Percentiles rank a stretch among this genome's conserved stretches.
Evolutionary conservation across 257 asterid species (phyloP).

Genomic region (Orobanche coerulescens): DNA sequence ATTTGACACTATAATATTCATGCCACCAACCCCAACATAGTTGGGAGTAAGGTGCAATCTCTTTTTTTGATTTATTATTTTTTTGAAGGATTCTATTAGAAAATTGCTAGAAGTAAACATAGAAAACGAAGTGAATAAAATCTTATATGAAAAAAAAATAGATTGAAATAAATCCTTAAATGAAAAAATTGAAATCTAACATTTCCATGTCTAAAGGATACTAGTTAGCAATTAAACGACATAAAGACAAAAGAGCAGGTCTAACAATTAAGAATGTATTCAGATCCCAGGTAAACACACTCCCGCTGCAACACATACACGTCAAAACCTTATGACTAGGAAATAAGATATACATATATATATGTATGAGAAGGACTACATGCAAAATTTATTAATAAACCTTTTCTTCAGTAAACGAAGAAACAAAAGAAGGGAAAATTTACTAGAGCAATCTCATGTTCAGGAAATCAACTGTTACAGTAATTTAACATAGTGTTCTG

Average conservation of each 20-base stretch:
- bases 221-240: not conserved
- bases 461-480: not conserved
- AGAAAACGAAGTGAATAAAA: not conserved
- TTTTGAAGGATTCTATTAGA: too few relatives aligned
- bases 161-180: too few relatives aligned
- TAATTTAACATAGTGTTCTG: not conserved
- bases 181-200: not conserved
- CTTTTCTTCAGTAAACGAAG: not conserved
- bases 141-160: not conserved
- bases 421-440: too few relatives aligned
- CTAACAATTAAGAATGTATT: not conserved
- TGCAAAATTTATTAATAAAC: not conserved
- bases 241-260: not conserved
- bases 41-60: too few relatives aligned
- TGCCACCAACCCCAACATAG: too few relatives aligned
- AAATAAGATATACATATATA: not conserved
- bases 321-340: not conserved
- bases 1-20: too few relatives aligned
- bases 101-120: too few relatives aligned
- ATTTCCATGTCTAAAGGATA: not conserved
- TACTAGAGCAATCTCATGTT: slow-evolving; percentile 1
- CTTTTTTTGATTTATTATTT: too few relatives aligned
- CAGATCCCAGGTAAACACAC: not conserved
- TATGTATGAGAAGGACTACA: too few relatives aligned
- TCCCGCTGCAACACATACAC: not conserved